phyloP scores from a whole-genome alignment of 495 filamentous ascomycete species.

The Penicillium arizonense region DNA sequence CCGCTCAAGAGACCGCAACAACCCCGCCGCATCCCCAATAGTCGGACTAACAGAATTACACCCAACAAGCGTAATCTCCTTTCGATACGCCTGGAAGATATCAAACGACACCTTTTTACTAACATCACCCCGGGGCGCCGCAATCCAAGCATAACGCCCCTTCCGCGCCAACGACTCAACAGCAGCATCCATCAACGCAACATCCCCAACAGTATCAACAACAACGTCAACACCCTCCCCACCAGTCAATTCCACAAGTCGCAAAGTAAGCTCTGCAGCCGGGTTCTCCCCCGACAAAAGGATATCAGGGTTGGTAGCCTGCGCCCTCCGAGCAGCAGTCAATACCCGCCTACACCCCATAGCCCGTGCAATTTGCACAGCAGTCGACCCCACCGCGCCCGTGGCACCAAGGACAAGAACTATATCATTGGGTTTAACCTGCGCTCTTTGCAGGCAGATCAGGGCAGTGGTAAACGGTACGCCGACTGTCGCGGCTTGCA shows the following conservation, averaged over 20 bases:
- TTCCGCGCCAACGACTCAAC: slow-evolving; percentile 11
- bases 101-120: slow-evolving; percentile 12
- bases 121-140: slow-evolving; percentile 13
- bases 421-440: slow-evolving; percentile 5
- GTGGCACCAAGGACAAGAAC: slow-evolving; percentile 19
- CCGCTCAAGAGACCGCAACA: slow-evolving; percentile 5
- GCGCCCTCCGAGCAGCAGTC: slow-evolving; percentile 10
- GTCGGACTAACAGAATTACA: slow-evolving; percentile 13
- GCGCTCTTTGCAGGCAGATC: slow-evolving; percentile 11
- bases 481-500: slow-evolving; percentile 21
- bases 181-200: slow-evolving; percentile 12
- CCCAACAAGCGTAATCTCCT: slow-evolving; percentile 15
- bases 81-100: slow-evolving; percentile 21
- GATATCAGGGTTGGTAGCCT: slow-evolving; percentile 8
- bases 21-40: slow-evolving; percentile 11
- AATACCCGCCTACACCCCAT: slow-evolving; percentile 19
- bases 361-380: slow-evolving; percentile 14
- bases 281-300: neutral
- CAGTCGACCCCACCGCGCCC: slow-evolving; percentile 19
- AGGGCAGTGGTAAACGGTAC: slow-evolving; percentile 20
- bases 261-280: neutral
- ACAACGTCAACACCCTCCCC: slow-evolving; percentile 19
- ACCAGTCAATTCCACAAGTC: slow-evolving; percentile 5
- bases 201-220: slow-evolving; percentile 18
- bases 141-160: slow-evolving; percentile 22